These are phyloP conservation scores for Stephania yunnanensis DNA, from an alignment of 164 flowering plant genomes.

Conservation along the genomic window DNA sequence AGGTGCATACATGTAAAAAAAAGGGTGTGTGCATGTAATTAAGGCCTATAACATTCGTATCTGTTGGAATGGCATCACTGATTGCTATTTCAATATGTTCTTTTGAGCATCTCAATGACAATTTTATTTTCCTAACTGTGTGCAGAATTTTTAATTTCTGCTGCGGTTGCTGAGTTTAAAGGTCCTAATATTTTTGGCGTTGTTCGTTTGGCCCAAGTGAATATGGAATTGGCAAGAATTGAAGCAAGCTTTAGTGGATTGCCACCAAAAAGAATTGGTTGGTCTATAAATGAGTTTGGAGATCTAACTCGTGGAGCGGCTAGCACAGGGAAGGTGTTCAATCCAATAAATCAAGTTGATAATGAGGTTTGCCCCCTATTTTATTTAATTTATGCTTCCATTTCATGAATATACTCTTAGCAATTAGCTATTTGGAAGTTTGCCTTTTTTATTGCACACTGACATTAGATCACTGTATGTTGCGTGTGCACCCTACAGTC, in stretches of 20 bases:
- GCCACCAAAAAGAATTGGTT: constrained; percentile 78
- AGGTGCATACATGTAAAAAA: too few relatives aligned
- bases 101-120: background rate
- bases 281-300: constrained; percentile 92
- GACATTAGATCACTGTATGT: background rate
- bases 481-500: background rate
- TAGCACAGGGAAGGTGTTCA: constrained; percentile 79
- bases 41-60: too few relatives aligned
- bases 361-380: constrained; percentile 42
- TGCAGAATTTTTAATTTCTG: constrained; percentile 81
- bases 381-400: background rate
- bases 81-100: background rate
- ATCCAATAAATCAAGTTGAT: constrained; percentile 32
- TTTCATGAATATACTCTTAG: background rate
- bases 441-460: background rate
- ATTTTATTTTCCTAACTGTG: background rate
- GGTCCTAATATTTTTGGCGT: constrained; percentile 90
- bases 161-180: constrained; percentile 95
- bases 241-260: constrained; percentile 90
- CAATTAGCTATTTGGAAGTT: background rate
- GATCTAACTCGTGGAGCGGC: constrained; percentile 88
- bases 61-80: background rate
- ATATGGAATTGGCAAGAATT: constrained; percentile 82
- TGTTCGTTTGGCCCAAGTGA: constrained; percentile 88
- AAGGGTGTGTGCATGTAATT: too few relatives aligned